A percentile compares a stretch with the other conserved stretches of the same genome.
These are phyloP conservation scores for Gaeumannomyces sp. DNA, from an alignment of 2,329 filamentous ascomycete genomes.

Conservation along the genomic window DNA sequence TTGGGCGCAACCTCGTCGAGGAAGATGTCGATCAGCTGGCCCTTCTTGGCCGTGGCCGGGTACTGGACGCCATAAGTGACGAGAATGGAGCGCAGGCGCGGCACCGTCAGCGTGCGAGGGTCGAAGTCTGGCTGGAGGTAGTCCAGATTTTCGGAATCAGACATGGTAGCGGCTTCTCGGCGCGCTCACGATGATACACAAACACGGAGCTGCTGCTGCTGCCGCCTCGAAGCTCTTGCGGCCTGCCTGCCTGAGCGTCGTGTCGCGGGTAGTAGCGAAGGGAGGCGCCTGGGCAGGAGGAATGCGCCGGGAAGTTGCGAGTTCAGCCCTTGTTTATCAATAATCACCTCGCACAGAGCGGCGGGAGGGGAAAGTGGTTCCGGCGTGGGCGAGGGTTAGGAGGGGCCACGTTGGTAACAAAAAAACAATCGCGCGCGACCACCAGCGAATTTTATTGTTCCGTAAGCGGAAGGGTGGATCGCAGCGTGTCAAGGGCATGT, in stretches of 20 bases:
- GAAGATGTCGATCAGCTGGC: constrained; percentile 79
- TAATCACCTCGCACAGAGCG: not conserved
- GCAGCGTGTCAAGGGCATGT: not conserved
- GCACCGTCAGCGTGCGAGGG: constrained; percentile 74
- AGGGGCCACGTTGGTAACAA: constrained; percentile 1
- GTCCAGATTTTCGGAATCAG: constrained; percentile 61
- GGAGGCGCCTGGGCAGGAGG: too few relatives aligned
- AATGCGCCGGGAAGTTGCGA: too few relatives aligned
- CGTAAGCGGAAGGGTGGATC: not conserved
- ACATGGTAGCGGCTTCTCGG: constrained; percentile 37
- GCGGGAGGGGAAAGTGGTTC: not conserved
- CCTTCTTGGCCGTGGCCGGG: constrained; percentile 85
- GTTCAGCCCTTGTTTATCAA: not conserved
- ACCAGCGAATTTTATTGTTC: not conserved
- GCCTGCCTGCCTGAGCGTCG: too few relatives aligned
- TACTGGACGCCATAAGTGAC: constrained; percentile 84
- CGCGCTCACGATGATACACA: not conserved
- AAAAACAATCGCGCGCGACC: constrained; percentile 1
- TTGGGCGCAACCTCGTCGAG: constrained; percentile 72
- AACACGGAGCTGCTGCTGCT: too few relatives aligned
- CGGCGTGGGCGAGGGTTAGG: not conserved
- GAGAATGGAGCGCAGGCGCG: constrained; percentile 82
- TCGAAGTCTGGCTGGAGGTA: constrained; percentile 89
- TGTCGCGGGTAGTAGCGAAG: too few relatives aligned
- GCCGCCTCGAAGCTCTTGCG: too few relatives aligned